These are phyloP conservation scores for Elsinoe australis DNA, from an alignment of 2,329 filamentous ascomycete species.

Conservation along the genomic window DNA sequence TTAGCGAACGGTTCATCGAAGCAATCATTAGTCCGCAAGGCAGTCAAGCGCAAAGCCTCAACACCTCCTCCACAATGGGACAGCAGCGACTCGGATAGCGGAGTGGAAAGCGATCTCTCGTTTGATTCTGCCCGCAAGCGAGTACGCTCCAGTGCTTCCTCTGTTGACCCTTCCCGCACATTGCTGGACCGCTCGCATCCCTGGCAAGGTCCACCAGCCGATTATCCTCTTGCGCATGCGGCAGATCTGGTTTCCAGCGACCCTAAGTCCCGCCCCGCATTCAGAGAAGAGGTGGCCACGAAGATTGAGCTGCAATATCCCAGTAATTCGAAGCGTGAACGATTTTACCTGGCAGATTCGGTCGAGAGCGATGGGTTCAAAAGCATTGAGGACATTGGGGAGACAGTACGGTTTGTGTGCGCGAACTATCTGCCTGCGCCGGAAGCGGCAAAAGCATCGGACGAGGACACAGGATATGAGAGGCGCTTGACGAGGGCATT, in stretches of 20 bases:
- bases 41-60: constrained; percentile 30
- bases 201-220: constrained; percentile 23
- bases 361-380: constrained; percentile 62
- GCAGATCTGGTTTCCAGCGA: constrained; percentile 36
- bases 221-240: constrained; percentile 36
- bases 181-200: constrained; percentile 14
- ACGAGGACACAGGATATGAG: constrained; percentile 65
- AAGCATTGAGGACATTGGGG: constrained; percentile 54
- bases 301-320: constrained; percentile 70
- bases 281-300: constrained; percentile 35
- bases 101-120: constrained; percentile 26
- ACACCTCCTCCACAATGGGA: constrained; percentile 27
- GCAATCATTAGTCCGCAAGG: constrained; percentile 11
- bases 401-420: constrained; percentile 52
- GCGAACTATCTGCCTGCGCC: constrained; percentile 70
- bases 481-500: constrained; percentile 69
- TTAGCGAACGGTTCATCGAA: constrained; percentile 3
- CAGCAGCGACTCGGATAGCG: constrained; percentile 29
- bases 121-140: constrained; percentile 31
- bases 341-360: constrained; percentile 54
- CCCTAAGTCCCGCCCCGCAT: constrained; percentile 46
- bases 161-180: constrained; percentile 23
- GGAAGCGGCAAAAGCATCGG: constrained; percentile 59
- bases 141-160: constrained; percentile 31
- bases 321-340: constrained; percentile 60